phyloP scores from a whole-genome alignment of 805 yeast genomes.

The Pichia eremophila region DNA sequence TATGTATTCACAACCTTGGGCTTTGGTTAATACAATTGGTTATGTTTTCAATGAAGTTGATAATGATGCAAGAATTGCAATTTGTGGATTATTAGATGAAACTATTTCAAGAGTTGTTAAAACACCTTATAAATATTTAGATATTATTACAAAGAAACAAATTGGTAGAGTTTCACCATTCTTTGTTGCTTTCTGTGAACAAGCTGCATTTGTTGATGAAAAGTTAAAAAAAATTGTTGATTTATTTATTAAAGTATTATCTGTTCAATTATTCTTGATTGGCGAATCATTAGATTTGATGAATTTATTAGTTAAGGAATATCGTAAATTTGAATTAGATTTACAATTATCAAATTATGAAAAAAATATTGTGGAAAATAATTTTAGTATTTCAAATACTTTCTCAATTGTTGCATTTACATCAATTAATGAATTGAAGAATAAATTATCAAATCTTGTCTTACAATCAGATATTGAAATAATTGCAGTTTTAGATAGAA shows the following conservation, averaged over 20 bases:
- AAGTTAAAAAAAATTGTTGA: slow-evolving; percentile 15
- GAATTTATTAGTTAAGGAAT: slow-evolving; percentile 10
- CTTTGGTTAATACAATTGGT: slow-evolving; percentile 42
- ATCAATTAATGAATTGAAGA: slow-evolving; percentile 21
- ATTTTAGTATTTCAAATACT: background rate
- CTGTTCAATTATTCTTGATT: slow-evolving; percentile 37
- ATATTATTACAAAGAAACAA: slow-evolving; percentile 28
- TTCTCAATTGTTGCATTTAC: slow-evolving; percentile 13
- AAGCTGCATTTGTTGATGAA: slow-evolving; percentile 46
- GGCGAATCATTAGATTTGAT: slow-evolving; percentile 46
- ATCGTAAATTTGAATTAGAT: slow-evolving; percentile 7
- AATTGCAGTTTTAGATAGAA: slow-evolving; percentile 34
- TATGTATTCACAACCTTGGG: slow-evolving; percentile 44
- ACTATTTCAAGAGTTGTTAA: slow-evolving; percentile 58
- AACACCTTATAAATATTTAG: slow-evolving; percentile 81
- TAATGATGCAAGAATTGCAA: slow-evolving; percentile 17
- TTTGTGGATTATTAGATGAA: slow-evolving; percentile 70
- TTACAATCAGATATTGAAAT: slow-evolving; percentile 41
- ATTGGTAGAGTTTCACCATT: slow-evolving; percentile 39
- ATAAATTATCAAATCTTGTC: slow-evolving; percentile 22
- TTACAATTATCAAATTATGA: slow-evolving; percentile 18
- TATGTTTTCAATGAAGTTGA: slow-evolving; percentile 10
- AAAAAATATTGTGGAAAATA: background rate
- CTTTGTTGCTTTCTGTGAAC: slow-evolving; percentile 53
- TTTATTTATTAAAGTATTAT: slow-evolving; percentile 43